These are phyloP conservation scores for Jamesozyma gamospora DNA, from an alignment of 805 yeast genomes.

Conservation along the genomic window DNA sequence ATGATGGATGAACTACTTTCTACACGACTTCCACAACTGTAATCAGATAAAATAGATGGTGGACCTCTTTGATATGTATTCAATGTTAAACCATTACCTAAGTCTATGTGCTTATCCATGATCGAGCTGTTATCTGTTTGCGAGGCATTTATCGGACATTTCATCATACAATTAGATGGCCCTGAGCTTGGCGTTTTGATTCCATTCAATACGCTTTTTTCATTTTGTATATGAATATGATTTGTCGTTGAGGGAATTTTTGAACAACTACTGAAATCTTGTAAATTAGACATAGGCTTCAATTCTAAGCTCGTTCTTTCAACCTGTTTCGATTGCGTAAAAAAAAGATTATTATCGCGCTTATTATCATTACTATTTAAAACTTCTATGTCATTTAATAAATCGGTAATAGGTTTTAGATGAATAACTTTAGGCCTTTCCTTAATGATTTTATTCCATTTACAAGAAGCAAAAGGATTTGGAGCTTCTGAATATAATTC, in stretches of 20 bases:
- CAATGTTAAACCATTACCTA: slow-evolving; percentile 31
- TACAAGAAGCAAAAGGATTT: slow-evolving; percentile 41
- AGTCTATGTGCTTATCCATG: slow-evolving; percentile 18
- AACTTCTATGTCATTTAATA: slow-evolving; percentile 6
- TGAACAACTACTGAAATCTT: not conserved
- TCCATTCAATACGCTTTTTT: too few species aligned
- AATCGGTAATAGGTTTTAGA: slow-evolving; percentile 3
- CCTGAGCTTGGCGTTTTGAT: too few species aligned
- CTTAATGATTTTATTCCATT: slow-evolving; percentile 30
- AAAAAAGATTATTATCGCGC: too few species aligned
- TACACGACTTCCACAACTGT: slow-evolving; percentile 27
- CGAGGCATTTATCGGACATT: too few species aligned
- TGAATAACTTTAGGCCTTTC: slow-evolving; percentile 6
- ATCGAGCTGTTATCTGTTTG: not conserved
- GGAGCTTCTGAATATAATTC: slow-evolving; percentile 56
- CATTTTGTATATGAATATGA: too few species aligned
- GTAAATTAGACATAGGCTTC: not conserved
- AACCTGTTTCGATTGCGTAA: too few species aligned
- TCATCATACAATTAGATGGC: too few species aligned
- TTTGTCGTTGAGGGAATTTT: too few species aligned
- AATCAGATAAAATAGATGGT: slow-evolving; percentile 32
- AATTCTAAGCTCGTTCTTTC: too few species aligned
- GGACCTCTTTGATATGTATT: slow-evolving; percentile 31
- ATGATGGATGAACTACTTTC: slow-evolving; percentile 4
- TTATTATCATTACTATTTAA: not conserved